A percentile compares a stretch with the other conserved stretches of the same genome.
Conservation (phyloP, 73 alveolate genomes). For the Tetrahymena borealis region DNA sequence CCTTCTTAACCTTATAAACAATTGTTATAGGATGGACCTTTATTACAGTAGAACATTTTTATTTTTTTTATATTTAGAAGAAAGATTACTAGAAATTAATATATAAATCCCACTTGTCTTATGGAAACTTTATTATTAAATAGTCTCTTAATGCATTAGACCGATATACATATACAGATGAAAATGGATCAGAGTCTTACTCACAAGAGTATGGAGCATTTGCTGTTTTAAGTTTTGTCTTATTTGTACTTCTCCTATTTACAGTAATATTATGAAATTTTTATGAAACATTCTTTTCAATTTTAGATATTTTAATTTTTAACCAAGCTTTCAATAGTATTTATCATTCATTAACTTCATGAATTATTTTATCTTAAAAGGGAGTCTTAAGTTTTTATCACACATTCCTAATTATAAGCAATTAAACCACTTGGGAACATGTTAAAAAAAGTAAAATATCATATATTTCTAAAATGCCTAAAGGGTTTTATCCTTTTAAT, state of each 20-base stretch:
- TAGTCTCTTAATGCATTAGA: not conserved
- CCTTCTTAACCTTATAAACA: conserved; percentile 46
- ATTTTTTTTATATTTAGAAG: not conserved
- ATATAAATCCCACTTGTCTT: not conserved
- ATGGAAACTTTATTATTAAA: not conserved
- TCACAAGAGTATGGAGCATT: not conserved
- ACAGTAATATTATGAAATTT: not conserved
- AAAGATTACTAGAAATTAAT: not conserved
- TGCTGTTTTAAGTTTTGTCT: conserved; percentile 4
- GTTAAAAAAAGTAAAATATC: conserved; percentile 51
- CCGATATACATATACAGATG: not conserved
- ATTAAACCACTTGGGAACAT: conserved; percentile 76
- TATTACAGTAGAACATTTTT: not conserved
- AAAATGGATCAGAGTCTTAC: not conserved
- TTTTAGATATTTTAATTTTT: not conserved
- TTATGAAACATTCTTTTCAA: conserved; percentile 14
- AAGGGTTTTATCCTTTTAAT: conserved; percentile 53
- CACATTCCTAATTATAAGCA: conserved; percentile 47
- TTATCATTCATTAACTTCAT: not conserved
- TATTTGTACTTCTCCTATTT: conserved; percentile 6
- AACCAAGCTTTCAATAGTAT: conserved; percentile 28
- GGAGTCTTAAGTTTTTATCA: conserved; percentile 54
- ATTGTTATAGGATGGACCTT: conserved; percentile 31
- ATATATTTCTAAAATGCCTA: conserved; percentile 47
- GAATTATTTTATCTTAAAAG: not conserved